A percentile compares a stretch with the other conserved stretches of the same genome.
Evolutionary conservation across 106 monocot species (phyloP).

Genomic region (Allium fistulosum): DNA sequence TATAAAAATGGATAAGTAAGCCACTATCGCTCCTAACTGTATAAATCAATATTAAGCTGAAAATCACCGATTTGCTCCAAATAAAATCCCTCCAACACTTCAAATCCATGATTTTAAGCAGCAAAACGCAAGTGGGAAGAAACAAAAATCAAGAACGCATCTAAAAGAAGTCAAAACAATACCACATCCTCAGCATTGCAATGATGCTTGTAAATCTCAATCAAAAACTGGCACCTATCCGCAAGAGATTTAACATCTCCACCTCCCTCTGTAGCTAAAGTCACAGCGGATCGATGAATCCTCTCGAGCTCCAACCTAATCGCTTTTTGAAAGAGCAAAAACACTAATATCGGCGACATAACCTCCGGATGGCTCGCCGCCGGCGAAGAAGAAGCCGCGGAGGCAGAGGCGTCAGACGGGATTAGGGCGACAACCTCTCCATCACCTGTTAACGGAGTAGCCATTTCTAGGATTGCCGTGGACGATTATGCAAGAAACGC

Average conservation of each 20-base stretch:
- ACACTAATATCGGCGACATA: slow-evolving; percentile 73
- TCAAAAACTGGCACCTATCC: slow-evolving; percentile 67
- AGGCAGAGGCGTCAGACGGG: slow-evolving; percentile 9
- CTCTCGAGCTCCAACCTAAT: slow-evolving; percentile 77
- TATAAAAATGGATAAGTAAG: too few relatives aligned
- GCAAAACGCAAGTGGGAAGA: too few relatives aligned
- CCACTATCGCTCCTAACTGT: too few relatives aligned
- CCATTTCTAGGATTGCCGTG: slow-evolving; percentile 6
- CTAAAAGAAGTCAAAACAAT: not conserved
- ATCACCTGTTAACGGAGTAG: slow-evolving; percentile 7
- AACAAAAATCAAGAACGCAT: too few relatives aligned
- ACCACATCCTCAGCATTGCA: slow-evolving; percentile 99
- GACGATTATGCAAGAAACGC: not conserved
- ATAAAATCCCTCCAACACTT: too few relatives aligned
- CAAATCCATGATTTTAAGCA: too few relatives aligned
- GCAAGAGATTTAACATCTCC: slow-evolving; percentile 57
- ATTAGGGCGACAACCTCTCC: slow-evolving; percentile 5
- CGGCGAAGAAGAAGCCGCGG: not conserved
- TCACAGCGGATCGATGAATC: slow-evolving; percentile 68
- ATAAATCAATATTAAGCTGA: too few relatives aligned
- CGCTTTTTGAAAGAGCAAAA: slow-evolving; percentile 89
- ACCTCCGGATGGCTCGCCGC: slow-evolving; percentile 14
- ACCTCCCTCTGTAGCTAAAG: slow-evolving; percentile 54
- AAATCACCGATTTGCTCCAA: too few relatives aligned
- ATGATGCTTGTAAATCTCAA: slow-evolving; percentile 87